phyloP scores from a whole-genome alignment of 2,329 filamentous ascomycete species.

The Exophiala alcalophila region DNA sequence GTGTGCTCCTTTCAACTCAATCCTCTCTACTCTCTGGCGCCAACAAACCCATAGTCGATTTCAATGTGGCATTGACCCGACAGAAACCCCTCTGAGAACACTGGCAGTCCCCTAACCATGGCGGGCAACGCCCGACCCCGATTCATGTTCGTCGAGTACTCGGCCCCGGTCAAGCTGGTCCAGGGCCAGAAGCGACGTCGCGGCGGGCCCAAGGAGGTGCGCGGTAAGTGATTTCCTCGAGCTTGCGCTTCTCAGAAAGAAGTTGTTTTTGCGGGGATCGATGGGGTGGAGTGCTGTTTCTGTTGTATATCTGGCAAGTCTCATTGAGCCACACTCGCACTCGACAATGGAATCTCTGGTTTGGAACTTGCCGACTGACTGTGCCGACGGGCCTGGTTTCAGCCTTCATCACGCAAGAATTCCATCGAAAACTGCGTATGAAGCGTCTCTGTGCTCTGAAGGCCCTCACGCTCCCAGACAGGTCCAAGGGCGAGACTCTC shows the following conservation, averaged over 20 bases:
- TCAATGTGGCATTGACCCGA: no score
- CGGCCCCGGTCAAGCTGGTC: constrained; percentile 6
- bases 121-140: constrained; percentile 10
- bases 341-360: no score
- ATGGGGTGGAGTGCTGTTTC: no score
- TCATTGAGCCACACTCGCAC: no score
- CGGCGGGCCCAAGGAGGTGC: constrained; percentile 22
- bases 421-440: constrained; percentile 19
- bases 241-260: no score
- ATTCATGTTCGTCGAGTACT: constrained; percentile 25
- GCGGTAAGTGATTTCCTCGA: constrained; percentile 6
- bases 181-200: constrained; percentile 21
- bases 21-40: no score
- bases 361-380: not conserved
- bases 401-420: constrained; percentile 27
- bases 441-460: constrained; percentile 18
- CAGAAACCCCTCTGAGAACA: no score
- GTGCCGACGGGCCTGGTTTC: not conserved
- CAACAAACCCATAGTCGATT: no score
- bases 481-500: not conserved
- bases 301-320: no score
- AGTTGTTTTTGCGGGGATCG: no score
- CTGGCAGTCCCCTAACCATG: no score
- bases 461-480: not conserved
- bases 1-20: no score